Evolutionary conservation across 768 basidiomycete genomes (phyloP).

Genomic region (Calocybe cyanea): DNA sequence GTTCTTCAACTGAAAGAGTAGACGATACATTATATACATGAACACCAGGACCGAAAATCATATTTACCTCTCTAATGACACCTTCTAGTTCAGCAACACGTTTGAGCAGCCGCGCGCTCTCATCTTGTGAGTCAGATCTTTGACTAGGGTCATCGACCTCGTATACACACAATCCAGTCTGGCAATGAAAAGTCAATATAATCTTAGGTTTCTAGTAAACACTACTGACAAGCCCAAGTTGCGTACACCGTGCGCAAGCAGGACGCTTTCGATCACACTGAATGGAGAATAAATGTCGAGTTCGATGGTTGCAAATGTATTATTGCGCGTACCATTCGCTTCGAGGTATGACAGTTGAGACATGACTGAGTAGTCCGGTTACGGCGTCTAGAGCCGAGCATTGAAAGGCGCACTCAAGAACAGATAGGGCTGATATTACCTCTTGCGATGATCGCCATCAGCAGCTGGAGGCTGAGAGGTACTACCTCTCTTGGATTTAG

Average conservation of each 20-base stretch:
- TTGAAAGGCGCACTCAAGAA: background rate
- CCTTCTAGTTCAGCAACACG: conserved; percentile 82
- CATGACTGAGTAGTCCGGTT: conserved; percentile 75
- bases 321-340: conserved; percentile 56
- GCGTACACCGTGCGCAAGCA: conserved; percentile 46
- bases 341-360: conserved; percentile 69
- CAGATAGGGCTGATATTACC: conserved; percentile 22
- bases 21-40: conserved; percentile 14
- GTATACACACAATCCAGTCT: conserved; percentile 83
- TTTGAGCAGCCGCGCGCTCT: conserved; percentile 61
- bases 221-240: conserved; percentile 41
- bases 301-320: background rate
- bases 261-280: conserved; percentile 50
- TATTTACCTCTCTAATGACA: conserved; percentile 70
- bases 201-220: background rate
- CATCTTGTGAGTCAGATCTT: conserved; percentile 52
- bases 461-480: conserved; percentile 31
- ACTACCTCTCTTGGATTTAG: conserved; percentile 25
- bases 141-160: conserved; percentile 75
- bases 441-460: conserved; percentile 54
- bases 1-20: conserved; percentile 53
- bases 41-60: conserved; percentile 27
- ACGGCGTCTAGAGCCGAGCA: conserved; percentile 38
- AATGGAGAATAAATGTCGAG: conserved; percentile 10
- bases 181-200: conserved; percentile 1